phyloP scores from a whole-genome alignment of 352 stramenopile species.

The Phytophthora sojae region DNA sequence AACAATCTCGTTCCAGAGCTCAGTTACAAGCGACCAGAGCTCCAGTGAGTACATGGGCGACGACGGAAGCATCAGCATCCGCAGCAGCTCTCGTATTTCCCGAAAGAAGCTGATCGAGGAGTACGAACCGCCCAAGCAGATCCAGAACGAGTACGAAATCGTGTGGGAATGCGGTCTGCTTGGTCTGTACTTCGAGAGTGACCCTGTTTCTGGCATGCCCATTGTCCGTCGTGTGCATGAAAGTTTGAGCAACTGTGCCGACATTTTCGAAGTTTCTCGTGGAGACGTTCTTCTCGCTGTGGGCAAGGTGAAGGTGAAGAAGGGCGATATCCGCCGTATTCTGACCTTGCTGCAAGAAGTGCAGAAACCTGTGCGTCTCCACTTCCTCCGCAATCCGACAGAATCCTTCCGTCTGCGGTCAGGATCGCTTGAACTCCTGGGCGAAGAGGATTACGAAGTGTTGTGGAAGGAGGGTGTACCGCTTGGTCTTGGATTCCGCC shows the following conservation, averaged over 20 bases:
- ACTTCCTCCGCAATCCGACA: constrained; percentile 79
- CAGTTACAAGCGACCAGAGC: constrained; percentile 64
- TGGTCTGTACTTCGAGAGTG: constrained; percentile 87
- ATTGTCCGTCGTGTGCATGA: constrained; percentile 89
- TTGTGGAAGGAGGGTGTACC: constrained; percentile 88
- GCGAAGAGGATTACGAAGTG: constrained; percentile 90
- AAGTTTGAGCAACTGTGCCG: constrained; percentile 86
- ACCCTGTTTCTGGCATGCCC: constrained; percentile 80
- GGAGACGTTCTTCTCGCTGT: constrained; percentile 84
- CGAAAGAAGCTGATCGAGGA: constrained; percentile 65
- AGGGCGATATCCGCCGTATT: constrained; percentile 84
- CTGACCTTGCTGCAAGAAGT: constrained; percentile 82
- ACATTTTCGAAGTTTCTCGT: constrained; percentile 86
- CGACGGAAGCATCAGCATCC: constrained; percentile 50
- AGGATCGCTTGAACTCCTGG: constrained; percentile 75
- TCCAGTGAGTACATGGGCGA: constrained; percentile 47
- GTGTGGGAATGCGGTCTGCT: constrained; percentile 88
- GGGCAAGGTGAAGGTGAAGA: constrained; percentile 78
- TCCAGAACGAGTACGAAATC: constrained; percentile 87
- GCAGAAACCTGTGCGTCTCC: constrained; percentile 79
- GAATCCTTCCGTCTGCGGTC: constrained; percentile 75
- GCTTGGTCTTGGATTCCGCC: constrained; percentile 83
- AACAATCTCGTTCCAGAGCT: constrained; percentile 60
- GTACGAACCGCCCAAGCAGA: constrained; percentile 72
- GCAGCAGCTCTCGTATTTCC: constrained; percentile 59